These are phyloP conservation scores for Tuber aestivum DNA, from an alignment of 495 filamentous ascomycete species.

Conservation along the genomic window DNA sequence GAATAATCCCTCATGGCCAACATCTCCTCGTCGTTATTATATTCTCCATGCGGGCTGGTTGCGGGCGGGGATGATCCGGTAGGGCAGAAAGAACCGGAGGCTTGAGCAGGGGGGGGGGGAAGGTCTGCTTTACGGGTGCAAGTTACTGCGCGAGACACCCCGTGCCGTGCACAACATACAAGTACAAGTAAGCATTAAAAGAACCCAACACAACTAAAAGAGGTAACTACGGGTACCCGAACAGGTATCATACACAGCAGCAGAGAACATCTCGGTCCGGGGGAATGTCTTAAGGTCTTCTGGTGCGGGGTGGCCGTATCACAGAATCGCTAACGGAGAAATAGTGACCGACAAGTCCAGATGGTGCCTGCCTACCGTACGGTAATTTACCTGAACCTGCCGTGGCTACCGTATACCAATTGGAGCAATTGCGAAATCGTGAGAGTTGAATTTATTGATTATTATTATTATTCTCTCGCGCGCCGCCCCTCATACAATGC, in stretches of 20 bases:
- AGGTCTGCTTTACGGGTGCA: not conserved
- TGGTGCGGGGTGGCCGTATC: not conserved
- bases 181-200: not conserved
- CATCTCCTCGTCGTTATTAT: not conserved
- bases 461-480: too few species aligned
- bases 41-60: not conserved
- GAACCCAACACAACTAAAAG: not conserved
- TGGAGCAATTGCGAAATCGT: not conserved
- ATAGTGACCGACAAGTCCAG: not conserved
- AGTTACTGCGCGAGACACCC: not conserved
- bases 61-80: not conserved
- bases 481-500: too few species aligned
- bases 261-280: not conserved
- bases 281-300: not conserved
- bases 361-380: too few species aligned
- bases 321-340: not conserved
- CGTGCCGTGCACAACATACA: not conserved
- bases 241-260: not conserved
- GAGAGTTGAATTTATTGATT: not conserved
- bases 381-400: too few species aligned
- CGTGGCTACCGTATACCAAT: not conserved
- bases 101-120: not conserved
- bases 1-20: conserved; percentile 4
- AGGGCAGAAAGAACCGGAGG: not conserved
- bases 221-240: not conserved